Percentiles rank a stretch among this genome's conserved stretches.
phyloP scores from a whole-genome alignment of 345 rosid genomes.

The Melaleuca alternifolia region DNA sequence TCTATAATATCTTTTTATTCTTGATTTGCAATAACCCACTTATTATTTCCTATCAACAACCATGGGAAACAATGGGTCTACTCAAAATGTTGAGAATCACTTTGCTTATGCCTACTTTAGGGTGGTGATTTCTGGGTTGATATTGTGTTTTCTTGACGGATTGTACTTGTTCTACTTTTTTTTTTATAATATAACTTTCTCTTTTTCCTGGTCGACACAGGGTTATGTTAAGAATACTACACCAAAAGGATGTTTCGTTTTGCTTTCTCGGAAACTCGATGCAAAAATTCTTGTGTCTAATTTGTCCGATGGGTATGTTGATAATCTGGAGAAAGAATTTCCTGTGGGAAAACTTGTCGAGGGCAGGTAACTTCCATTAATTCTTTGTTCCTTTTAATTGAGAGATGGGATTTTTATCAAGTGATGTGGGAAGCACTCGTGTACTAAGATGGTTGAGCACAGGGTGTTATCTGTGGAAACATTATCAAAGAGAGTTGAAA shows the following conservation, averaged over 20 bases:
- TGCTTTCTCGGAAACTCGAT: slow-evolving; percentile 76
- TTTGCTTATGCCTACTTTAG: not conserved
- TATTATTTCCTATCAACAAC: not conserved
- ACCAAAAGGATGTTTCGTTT: slow-evolving; percentile 82
- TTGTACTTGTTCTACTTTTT: not conserved
- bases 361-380: slow-evolving; percentile 51
- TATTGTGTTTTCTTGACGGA: not conserved
- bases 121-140: not conserved
- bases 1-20: not conserved
- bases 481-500: slow-evolving; percentile 73
- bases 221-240: slow-evolving; percentile 84
- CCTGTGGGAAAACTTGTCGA: slow-evolving; percentile 78
- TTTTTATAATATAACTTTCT: not conserved
- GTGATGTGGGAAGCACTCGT: not conserved
- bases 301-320: slow-evolving; percentile 64
- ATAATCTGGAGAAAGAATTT: slow-evolving; percentile 63
- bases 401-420: not conserved
- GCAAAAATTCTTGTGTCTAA: slow-evolving; percentile 77
- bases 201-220: slow-evolving; percentile 26
- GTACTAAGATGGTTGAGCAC: slow-evolving; percentile 17
- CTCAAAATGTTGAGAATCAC: not conserved
- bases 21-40: not conserved
- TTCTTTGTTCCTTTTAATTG: not conserved
- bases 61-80: not conserved
- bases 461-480: slow-evolving; percentile 86